Evolutionary conservation across 805 yeast genomes (phyloP), one percentile per base, ranked within the genome.

Genomic region (Saccharomycopsis javanensis): DNA sequence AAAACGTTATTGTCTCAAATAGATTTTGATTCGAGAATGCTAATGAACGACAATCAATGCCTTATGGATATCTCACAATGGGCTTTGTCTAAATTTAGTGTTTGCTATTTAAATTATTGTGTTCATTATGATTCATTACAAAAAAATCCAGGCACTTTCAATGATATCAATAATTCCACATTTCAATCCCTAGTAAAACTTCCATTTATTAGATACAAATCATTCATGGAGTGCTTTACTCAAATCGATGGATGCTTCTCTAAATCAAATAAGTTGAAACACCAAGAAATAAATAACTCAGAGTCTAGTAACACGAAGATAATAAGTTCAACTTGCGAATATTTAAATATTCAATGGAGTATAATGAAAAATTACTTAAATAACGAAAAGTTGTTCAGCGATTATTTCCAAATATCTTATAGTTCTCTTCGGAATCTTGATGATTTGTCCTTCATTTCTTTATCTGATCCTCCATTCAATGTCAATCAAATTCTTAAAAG

Each of bases 161-260:
- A 46, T 11, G 23, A 30, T 18, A n/a, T 16, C 15, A 16, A 27
- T 4, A 6, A n/a, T 16, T 4, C 50, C 8, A 1, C 10, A n/a
- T 15, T 5, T 25, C 23, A 20, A 8, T 20, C 48, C 6, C 27
- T 58, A 6, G 7, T 52, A 6, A 59, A 58, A 34, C 46, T 58
- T 16, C 63, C 63, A 11, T 58, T 60, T 28, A 56, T 60, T 1
- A 50, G 61, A 45, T 60, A 55, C 50, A 60, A 58, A 42, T 53
- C 57, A 5, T 45, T 58, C 16, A 50, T 46, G 7, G 54, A 60
- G 42, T 38, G 53, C 10, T 27, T 58, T 5, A 51, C 42, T 10
- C 48, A 46, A 20, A 42, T 55, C 18, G 50, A 55, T 31, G 53
- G 58, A 8, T 28, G 58, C 23, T 55, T 54, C 5, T 46, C 38